These are phyloP conservation scores for Xylariomycetidae sp. DNA, from an alignment of 2,329 filamentous ascomycete genomes.

Conservation along the genomic window DNA sequence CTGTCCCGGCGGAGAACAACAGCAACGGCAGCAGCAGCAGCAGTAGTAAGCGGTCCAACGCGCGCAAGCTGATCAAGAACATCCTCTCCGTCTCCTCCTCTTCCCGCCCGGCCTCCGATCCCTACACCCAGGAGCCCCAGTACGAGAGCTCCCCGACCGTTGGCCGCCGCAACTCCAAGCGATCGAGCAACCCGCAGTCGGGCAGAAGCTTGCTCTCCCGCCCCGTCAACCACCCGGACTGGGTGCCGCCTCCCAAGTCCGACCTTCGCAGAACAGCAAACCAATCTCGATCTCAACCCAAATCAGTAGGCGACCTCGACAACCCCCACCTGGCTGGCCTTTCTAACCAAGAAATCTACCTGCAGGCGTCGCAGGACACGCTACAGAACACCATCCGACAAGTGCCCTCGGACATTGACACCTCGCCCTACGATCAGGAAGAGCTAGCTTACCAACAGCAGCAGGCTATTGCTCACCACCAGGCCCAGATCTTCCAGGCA, in stretches of 20 bases:
- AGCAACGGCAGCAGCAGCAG: too few relatives aligned
- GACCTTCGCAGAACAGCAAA: background rate
- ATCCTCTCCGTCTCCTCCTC: constrained; percentile 40
- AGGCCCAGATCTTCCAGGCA: constrained; percentile 19
- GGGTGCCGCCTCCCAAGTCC: constrained; percentile 17
- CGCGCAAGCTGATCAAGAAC: constrained; percentile 49
- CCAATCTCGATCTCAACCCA: constrained; percentile 22
- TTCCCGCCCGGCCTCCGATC: constrained; percentile 26
- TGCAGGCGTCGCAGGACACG: constrained; percentile 35
- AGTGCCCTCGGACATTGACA: constrained; percentile 39
- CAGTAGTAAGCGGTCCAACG: too few relatives aligned
- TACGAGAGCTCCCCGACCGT: constrained; percentile 46
- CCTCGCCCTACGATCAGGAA: constrained; percentile 38
- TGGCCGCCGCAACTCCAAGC: constrained; percentile 51
- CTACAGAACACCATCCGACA: constrained; percentile 41
- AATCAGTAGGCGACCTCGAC: constrained; percentile 37
- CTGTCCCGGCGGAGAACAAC: constrained; percentile 32
- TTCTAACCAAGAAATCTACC: constrained; percentile 34
- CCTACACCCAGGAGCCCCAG: constrained; percentile 25
- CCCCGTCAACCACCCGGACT: constrained; percentile 24
- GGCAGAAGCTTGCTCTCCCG: constrained; percentile 32
- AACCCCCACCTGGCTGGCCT: constrained; percentile 29
- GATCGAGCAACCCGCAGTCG: constrained; percentile 44
- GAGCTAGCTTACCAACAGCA: constrained; percentile 39
- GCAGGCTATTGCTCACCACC: constrained; percentile 22